These are phyloP conservation scores for Saccharomycopsis hybrid DNA, from an alignment of 1,139 yeast genomes.

Conservation along the genomic window DNA sequence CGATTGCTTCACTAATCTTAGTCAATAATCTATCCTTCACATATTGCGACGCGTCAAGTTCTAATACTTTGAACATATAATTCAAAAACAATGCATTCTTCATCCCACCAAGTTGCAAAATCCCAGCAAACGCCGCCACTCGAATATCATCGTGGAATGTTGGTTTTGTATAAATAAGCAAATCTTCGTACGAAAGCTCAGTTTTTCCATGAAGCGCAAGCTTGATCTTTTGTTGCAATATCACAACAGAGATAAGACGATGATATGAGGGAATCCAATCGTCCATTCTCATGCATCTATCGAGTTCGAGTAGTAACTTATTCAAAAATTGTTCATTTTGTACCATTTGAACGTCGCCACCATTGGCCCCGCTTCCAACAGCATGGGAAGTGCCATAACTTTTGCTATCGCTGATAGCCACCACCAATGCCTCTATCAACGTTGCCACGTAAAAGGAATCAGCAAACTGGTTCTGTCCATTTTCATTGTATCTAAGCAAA, in stretches of 20 bases:
- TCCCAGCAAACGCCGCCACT: constrained; percentile 61
- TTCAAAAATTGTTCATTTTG: constrained; percentile 32
- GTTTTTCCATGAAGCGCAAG: constrained; percentile 55
- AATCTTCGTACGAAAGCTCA: constrained; percentile 44
- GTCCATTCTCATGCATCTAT: constrained; percentile 73
- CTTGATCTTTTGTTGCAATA: constrained; percentile 51
- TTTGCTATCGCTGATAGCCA: neutral
- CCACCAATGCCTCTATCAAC: constrained; percentile 35
- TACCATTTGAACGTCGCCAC: neutral
- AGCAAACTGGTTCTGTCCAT: constrained; percentile 67
- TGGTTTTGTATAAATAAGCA: constrained; percentile 44
- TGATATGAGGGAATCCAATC: constrained; percentile 81
- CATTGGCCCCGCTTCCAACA: neutral
- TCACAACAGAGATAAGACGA: constrained; percentile 48
- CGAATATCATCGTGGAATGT: constrained; percentile 49
- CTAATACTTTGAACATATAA: constrained; percentile 54
- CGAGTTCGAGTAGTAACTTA: constrained; percentile 53
- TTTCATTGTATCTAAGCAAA: constrained; percentile 78
- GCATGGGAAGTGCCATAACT: too few relatives aligned
- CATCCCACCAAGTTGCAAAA: constrained; percentile 71
- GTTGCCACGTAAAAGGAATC: constrained; percentile 65
- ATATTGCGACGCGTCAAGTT: constrained; percentile 49
- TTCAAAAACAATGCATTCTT: constrained; percentile 53
- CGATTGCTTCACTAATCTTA: constrained; percentile 45
- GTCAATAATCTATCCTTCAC: constrained; percentile 46